phyloP scores from a whole-genome alignment of 169 alveolate genomes.

The Eimeria acervulina region DNA sequence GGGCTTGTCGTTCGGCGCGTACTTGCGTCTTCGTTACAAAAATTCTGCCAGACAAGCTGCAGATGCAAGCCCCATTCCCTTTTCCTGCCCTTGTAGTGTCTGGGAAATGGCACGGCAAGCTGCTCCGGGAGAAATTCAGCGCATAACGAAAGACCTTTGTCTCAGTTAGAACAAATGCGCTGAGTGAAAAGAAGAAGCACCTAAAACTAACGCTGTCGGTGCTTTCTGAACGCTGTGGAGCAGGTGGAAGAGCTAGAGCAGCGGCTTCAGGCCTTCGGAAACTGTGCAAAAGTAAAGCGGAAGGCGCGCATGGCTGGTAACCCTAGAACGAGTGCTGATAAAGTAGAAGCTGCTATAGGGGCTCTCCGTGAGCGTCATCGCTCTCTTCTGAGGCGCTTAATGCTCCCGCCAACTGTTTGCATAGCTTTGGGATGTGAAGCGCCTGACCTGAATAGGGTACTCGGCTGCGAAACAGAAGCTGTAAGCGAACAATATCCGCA shows the following conservation, averaged over 20 bases:
- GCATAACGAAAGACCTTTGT: background rate
- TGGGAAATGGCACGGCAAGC: background rate
- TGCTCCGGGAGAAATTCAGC: background rate
- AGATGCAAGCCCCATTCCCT: slow-evolving; percentile 46
- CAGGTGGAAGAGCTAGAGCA: slow-evolving; percentile 60
- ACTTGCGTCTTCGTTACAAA: slow-evolving; percentile 75
- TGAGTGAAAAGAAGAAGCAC: background rate
- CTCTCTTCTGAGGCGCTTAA: slow-evolving; percentile 39
- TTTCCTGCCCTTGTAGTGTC: background rate
- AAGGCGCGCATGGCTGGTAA: background rate
- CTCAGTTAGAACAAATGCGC: background rate
- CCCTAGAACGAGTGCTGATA: background rate
- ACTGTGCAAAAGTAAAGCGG: background rate
- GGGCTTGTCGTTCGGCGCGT: slow-evolving; percentile 41
- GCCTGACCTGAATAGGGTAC: slow-evolving; percentile 60
- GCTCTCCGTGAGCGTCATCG: slow-evolving; percentile 46
- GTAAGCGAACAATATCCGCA: slow-evolving; percentile 6
- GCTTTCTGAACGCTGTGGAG: background rate
- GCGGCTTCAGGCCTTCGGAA: slow-evolving; percentile 64
- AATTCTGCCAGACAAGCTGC: slow-evolving; percentile 22
- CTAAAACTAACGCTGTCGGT: background rate
- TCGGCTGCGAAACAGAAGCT: slow-evolving; percentile 1
- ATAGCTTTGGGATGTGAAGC: slow-evolving; percentile 73
- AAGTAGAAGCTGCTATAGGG: background rate
- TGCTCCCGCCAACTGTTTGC: slow-evolving; percentile 74